Percentiles rank a stretch among this genome's conserved stretches.
Conservation (phyloP, 345 rosid species). For the Trapa incisa region DNA sequence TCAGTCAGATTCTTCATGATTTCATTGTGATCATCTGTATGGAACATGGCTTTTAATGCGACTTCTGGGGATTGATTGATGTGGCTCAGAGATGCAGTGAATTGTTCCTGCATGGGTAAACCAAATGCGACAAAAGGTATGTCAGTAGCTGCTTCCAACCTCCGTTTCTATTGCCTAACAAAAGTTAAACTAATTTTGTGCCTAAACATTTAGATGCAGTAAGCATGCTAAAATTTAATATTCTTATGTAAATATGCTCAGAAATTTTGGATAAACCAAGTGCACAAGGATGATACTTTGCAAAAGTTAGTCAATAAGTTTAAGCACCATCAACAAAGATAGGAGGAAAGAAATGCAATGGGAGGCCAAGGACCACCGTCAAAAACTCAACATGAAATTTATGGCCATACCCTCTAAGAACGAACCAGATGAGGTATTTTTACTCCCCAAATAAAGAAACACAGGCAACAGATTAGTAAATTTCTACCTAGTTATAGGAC, state of each 20-base stretch:
- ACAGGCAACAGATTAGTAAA: not conserved
- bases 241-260: not conserved
- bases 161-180: not conserved
- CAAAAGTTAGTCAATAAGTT: not conserved
- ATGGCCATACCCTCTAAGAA: not conserved
- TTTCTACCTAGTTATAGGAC: not conserved
- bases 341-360: not conserved
- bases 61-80: constrained; percentile 41
- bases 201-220: not conserved
- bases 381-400: not conserved
- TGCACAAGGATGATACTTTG: not conserved
- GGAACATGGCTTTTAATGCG: constrained; percentile 24
- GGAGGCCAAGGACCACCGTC: not conserved
- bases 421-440: not conserved
- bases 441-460: not conserved
- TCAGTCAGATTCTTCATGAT: constrained; percentile 40
- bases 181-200: not conserved
- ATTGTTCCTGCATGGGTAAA: constrained; percentile 34
- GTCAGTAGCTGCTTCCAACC: not conserved
- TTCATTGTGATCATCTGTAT: constrained; percentile 37
- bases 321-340: not conserved
- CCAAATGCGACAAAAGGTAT: not conserved
- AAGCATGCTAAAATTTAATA: not conserved
- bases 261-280: not conserved
- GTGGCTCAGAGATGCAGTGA: constrained; percentile 44